Conservation (phyloP, 2,329 filamentous ascomycete genomes). For the Sporothrix protearum region DNA sequence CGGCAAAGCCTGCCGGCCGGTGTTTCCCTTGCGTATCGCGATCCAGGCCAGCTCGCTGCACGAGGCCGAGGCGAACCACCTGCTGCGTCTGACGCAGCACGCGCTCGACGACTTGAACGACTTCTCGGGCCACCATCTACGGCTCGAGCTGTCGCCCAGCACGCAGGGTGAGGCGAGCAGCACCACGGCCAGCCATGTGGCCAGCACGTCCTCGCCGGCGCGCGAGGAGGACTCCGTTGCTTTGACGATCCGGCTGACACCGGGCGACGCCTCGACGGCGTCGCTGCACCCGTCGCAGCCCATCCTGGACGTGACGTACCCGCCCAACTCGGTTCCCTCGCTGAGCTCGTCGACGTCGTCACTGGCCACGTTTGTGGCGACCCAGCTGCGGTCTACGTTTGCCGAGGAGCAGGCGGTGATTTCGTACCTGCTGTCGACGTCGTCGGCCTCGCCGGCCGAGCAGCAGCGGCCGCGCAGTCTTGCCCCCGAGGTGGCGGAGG, state of each 20-base stretch:
- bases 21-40: constrained; percentile 80
- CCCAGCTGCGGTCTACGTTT: constrained; percentile 73
- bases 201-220: not conserved
- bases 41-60: constrained; percentile 67
- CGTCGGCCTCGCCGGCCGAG: constrained; percentile 46
- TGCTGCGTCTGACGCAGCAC: constrained; percentile 78
- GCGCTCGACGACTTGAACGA: constrained; percentile 83
- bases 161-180: constrained; percentile 30
- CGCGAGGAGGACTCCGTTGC: constrained; percentile 53
- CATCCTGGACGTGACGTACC: constrained; percentile 73
- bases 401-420: constrained; percentile 86
- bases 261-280: constrained; percentile 58
- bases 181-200: constrained; percentile 27
- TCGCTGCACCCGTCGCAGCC: constrained; percentile 66
- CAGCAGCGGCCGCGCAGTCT: constrained; percentile 44
- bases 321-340: constrained; percentile 63
- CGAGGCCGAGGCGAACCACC: constrained; percentile 63
- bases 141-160: constrained; percentile 53
- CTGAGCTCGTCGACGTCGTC: constrained; percentile 66
- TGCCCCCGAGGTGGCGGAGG: constrained; percentile 51
- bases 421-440: constrained; percentile 65
- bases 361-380: constrained; percentile 73
- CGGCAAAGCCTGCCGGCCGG: constrained; percentile 80
- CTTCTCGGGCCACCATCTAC: constrained; percentile 78
- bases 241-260: constrained; percentile 66